Base-by-base conservation (phyloP, 1,139 yeast species). In the Meyerozyma sp. region DNA sequence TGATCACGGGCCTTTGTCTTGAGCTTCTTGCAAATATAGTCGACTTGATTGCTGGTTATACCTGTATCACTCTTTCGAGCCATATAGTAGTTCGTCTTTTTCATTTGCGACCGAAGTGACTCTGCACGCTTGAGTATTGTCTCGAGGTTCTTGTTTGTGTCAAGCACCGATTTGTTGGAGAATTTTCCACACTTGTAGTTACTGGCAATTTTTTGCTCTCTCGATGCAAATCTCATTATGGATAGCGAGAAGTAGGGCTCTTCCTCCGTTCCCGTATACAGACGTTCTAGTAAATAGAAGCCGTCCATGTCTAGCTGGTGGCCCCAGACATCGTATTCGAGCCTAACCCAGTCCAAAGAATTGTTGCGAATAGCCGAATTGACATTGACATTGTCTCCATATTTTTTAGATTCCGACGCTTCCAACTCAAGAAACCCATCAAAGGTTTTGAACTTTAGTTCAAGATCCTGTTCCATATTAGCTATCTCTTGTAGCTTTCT, bases 251-350 rank as follows among this genome's bases (percentile, higher is more conserved):
- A 63, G 0, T 32, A 26, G 10, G 32, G 34, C 5, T 29, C 18
- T 3, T 52, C 52, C 0, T 46, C 44, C 3, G 40, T 41, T 10
- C 37, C 42, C 1, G 37, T 42, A 2, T 29, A 40, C 3, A 40
- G 39, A 38, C 55, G 42, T 23, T 51, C 50, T 5, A 66, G 41
- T 13, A 60, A 46, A 10, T 30, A 30, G 54, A 39, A 60, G 58
- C 7, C 48, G 42, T 3, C 49, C 46, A 5, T 46, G 7, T 39
- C 48, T 1, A 54, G 41, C 13, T 46, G 62, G 28, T 46, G 36
- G 0, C 71, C 75, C 77, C 77, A 71, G 1, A 54, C 39, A 43
- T 61, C 56, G 40, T 55, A 58, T 36, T 59, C 66, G 9, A 69
- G 51, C 21, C 70, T 46, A 1, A 65, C 43, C 75, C 75, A 70